A percentile compares a stretch with the other conserved stretches of the same genome.
phyloP scores from a whole-genome alignment of 331 rosid species.

The Ulmus americana region DNA sequence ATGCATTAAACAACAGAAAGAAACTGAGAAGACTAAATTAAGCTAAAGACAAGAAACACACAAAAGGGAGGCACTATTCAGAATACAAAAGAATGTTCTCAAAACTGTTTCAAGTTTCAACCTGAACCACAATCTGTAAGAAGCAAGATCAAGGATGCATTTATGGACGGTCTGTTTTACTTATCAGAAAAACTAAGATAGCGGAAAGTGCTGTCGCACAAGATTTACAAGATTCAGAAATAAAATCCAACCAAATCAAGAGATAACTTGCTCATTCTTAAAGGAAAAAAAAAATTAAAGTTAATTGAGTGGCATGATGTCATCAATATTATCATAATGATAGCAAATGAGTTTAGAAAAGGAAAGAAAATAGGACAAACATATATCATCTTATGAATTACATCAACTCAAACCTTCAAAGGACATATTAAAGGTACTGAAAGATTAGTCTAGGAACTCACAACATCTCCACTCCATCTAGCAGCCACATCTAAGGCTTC shows the following conservation, averaged over 20 bases:
- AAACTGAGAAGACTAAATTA: background rate
- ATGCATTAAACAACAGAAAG: background rate
- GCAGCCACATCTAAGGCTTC: slow-evolving; percentile 88
- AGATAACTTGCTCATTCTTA: background rate
- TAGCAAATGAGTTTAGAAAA: background rate
- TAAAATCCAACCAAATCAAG: background rate
- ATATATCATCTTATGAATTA: background rate
- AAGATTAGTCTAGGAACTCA: slow-evolving; percentile 42
- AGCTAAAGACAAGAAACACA: slow-evolving; percentile 5
- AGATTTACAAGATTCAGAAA: background rate
- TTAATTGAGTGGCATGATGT: background rate
- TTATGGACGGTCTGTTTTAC: background rate
- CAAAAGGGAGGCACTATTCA: background rate
- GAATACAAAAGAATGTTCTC: too few relatives aligned
- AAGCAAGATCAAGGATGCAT: background rate
- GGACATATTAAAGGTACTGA: slow-evolving; percentile 9
- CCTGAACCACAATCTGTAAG: background rate
- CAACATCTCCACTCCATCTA: slow-evolving; percentile 99
- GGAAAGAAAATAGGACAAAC: background rate
- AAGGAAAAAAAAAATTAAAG: background rate
- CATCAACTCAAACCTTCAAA: slow-evolving; percentile 7
- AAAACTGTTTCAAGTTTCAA: too few relatives aligned
- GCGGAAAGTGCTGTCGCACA: too few relatives aligned
- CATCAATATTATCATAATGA: background rate
- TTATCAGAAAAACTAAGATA: too few relatives aligned